phyloP scores from a whole-genome alignment of 108 stramenopile genomes.

The Stephanodiscus minutulus region DNA sequence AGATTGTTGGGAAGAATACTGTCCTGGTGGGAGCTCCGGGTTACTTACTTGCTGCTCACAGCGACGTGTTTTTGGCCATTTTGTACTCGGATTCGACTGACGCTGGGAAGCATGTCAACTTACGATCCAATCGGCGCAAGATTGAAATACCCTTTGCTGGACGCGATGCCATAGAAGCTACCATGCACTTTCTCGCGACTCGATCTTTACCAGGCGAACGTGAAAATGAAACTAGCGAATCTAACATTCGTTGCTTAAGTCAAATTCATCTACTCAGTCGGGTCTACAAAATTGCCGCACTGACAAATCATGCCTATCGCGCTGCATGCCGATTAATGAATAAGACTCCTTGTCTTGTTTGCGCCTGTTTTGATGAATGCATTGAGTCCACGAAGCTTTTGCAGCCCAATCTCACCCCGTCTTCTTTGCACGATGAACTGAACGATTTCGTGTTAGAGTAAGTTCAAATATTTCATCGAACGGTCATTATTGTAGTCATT shows the following conservation, averaged over 20 bases:
- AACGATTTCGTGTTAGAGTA: background rate
- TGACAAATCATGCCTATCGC: constrained; percentile 17
- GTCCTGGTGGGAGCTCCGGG: constrained; percentile 7
- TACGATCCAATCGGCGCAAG: background rate
- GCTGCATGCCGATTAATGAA: constrained; percentile 19
- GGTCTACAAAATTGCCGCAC: constrained; percentile 9
- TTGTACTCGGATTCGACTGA: background rate
- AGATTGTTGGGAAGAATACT: constrained; percentile 17
- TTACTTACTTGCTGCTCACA: constrained; percentile 21
- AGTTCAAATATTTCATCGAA: background rate
- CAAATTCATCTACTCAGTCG: constrained; percentile 19
- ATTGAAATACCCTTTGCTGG: constrained; percentile 20
- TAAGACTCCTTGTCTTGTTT: constrained; percentile 5
- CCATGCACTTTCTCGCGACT: constrained; percentile 22
- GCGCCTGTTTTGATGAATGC: constrained; percentile 30
- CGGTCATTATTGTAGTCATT: background rate
- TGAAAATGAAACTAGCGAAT: constrained; percentile 1
- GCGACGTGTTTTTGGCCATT: constrained; percentile 18
- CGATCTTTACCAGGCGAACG: constrained; percentile 5
- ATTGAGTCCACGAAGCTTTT: constrained; percentile 3
- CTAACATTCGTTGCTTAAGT: constrained; percentile 16
- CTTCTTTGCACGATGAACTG: constrained; percentile 4
- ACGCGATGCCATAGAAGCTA: constrained; percentile 15
- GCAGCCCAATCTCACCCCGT: background rate
- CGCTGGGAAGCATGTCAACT: background rate